These are phyloP conservation scores for Syzygium malaccense DNA, from an alignment of 441 rosid species.

Conservation along the genomic window DNA sequence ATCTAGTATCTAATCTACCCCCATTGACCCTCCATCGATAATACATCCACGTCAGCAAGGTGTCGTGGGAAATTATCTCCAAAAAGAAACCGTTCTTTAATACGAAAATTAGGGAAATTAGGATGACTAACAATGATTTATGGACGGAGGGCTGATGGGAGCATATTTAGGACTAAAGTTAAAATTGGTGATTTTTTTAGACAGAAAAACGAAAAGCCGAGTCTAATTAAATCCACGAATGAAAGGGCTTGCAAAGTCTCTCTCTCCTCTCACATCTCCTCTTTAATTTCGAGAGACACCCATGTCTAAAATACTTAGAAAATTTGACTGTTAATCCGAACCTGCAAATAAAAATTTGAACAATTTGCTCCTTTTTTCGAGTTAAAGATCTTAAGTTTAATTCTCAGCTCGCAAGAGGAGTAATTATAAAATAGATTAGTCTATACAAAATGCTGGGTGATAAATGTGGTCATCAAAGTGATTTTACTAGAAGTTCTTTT, in stretches of 20 bases:
- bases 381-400: background rate
- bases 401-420: background rate
- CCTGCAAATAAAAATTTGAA: background rate
- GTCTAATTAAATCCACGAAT: background rate
- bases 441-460: background rate
- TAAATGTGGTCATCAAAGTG: background rate
- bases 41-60: background rate
- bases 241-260: background rate
- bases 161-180: background rate
- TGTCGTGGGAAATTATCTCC: background rate
- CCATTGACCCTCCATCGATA: accelerated
- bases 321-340: background rate
- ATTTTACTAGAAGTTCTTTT: background rate
- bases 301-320: background rate
- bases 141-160: accelerated
- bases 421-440: background rate
- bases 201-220: background rate
- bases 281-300: background rate
- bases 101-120: background rate
- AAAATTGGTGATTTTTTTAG: background rate
- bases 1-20: background rate
- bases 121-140: background rate
- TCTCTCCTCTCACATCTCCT: background rate
- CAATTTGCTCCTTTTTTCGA: background rate
- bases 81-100: background rate